Evolutionary conservation across 257 asterid genomes (phyloP).

Genomic region (Eustoma russellianum): DNA sequence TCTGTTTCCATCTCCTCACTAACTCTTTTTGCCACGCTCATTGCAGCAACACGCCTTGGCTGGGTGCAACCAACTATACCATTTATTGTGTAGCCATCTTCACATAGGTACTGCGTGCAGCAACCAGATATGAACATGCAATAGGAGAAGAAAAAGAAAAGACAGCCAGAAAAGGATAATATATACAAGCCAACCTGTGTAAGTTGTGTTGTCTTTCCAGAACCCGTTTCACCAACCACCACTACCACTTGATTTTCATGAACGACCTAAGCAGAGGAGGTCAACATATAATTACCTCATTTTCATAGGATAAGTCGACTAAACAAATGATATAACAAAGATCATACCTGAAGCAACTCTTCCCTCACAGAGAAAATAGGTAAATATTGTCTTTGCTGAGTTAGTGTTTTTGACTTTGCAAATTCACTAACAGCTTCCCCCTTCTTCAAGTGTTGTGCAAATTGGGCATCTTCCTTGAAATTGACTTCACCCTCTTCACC

Average conservation of each 20-base stretch:
- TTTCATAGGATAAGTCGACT: no score
- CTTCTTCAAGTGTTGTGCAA: conserved; percentile 85
- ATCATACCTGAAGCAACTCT: conserved; percentile 80
- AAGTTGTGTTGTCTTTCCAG: conserved; percentile 93
- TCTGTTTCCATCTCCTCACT: conserved; percentile 98
- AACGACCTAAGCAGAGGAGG: conserved; percentile 44
- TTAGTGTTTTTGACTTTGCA: conserved; percentile 60
- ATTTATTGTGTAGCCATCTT: conserved; percentile 66
- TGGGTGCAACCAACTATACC: conserved; percentile 93
- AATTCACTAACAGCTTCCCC: conserved; percentile 77
- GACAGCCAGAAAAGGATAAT: not conserved
- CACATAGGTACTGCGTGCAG: conserved; percentile 67
- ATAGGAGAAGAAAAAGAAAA: not conserved
- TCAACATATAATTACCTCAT: not conserved
- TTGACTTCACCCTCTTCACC: conserved; percentile 98
- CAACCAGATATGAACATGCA: no score
- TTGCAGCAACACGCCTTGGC: conserved; percentile 99
- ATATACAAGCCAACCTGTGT: conserved; percentile 59
- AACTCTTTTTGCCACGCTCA: conserved; percentile 99
- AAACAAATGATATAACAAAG: not conserved
- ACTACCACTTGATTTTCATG: conserved; percentile 95
- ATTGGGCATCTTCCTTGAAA: conserved; percentile 88
- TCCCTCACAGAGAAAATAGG: conserved; percentile 96
- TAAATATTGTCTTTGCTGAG: conserved; percentile 80
- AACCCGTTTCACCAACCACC: conserved; percentile 98